These are phyloP conservation scores for Sinapis alba DNA, from an alignment of 441 rosid species.

Conservation along the genomic window DNA sequence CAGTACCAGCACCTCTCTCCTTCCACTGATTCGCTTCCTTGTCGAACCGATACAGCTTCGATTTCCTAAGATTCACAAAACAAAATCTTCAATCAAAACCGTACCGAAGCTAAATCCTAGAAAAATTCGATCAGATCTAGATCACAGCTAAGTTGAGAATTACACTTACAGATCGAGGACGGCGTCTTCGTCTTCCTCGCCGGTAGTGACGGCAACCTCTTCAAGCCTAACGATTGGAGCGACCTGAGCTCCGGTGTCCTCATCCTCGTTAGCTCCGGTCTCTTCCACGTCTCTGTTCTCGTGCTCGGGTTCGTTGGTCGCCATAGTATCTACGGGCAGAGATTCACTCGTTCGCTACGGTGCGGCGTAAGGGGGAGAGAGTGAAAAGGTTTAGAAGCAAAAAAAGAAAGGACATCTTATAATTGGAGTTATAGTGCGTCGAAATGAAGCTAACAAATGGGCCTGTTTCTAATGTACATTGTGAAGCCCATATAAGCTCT, in stretches of 20 bases:
- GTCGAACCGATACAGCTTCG: constrained; percentile 83
- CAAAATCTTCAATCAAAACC: neutral
- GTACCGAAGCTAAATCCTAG: constrained; percentile 4
- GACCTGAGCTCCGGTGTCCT: constrained; percentile 94
- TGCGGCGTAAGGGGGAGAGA: constrained; percentile 26
- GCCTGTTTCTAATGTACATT: neutral
- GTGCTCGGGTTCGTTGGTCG: constrained; percentile 64
- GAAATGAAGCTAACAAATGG: constrained; percentile 29
- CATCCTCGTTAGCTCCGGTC: constrained; percentile 75
- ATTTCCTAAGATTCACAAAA: constrained; percentile 48
- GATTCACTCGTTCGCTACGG: constrained; percentile 1
- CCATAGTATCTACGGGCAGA: constrained; percentile 48
- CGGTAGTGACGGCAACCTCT: constrained; percentile 82
- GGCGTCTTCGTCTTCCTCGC: constrained; percentile 89
- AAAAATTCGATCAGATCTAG: constrained; percentile 30
- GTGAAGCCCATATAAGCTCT: neutral
- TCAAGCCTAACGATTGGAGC: constrained; percentile 88
- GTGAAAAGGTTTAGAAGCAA: neutral
- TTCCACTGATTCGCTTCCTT: constrained; percentile 92
- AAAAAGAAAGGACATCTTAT: neutral
- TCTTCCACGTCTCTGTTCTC: constrained; percentile 75
- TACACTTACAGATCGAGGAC: constrained; percentile 73
- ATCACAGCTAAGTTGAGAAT: neutral
- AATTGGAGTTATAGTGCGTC: neutral
- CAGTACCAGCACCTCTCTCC: constrained; percentile 89